phyloP scores from a whole-genome alignment of 2,329 filamentous ascomycete species.

The Apiospora arundinis region DNA sequence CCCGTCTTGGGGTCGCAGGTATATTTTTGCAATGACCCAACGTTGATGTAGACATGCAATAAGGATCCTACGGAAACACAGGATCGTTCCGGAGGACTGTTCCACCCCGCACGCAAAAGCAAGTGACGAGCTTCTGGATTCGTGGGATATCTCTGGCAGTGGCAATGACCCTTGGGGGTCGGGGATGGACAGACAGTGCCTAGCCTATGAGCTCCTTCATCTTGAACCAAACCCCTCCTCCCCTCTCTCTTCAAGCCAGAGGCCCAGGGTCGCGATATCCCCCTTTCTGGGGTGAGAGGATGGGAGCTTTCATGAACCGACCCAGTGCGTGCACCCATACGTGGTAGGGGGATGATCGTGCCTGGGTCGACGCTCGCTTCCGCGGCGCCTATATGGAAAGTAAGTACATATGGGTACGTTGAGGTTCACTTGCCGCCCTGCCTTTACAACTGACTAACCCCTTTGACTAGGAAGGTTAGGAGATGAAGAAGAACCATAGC shows the following conservation, averaged over 20 bases:
- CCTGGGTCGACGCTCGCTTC: background rate
- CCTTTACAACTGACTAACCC: too few relatives aligned
- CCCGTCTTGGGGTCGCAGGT: background rate
- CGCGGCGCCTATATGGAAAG: background rate
- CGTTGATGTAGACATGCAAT: background rate
- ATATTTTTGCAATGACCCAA: background rate
- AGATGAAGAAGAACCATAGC: background rate
- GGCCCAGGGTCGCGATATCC: background rate
- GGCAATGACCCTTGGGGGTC: too few relatives aligned
- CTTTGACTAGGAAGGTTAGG: too few relatives aligned
- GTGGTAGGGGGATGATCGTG: background rate
- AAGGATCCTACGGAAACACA: background rate
- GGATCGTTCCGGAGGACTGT: too few relatives aligned
- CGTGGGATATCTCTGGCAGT: too few relatives aligned
- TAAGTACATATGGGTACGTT: background rate
- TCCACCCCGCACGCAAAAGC: too few relatives aligned
- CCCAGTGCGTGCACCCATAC: background rate
- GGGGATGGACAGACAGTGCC: background rate
- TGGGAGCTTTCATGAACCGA: background rate
- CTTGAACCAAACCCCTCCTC: background rate
- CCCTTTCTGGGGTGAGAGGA: background rate
- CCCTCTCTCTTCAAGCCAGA: background rate
- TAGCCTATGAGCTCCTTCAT: background rate
- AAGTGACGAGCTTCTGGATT: too few relatives aligned
- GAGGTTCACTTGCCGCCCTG: too few relatives aligned